Conservation (phyloP, 2,329 filamentous ascomycete genomes). For the Pseudogymnoascus sp. region DNA sequence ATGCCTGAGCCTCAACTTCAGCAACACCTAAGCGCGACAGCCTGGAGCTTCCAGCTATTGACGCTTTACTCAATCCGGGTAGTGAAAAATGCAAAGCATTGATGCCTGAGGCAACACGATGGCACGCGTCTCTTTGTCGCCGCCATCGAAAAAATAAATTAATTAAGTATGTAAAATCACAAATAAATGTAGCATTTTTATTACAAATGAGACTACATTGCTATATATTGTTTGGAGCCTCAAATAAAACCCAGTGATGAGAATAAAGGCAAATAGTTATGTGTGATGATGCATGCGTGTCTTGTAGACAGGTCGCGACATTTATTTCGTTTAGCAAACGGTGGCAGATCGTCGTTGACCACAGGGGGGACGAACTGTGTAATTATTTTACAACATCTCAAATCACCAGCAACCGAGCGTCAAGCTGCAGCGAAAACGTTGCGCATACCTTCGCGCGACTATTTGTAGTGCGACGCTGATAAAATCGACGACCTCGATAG, state of each 20-base stretch:
- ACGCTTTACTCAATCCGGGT: not conserved
- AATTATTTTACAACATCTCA: slow-evolving; percentile 7
- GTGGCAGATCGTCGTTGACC: slow-evolving; percentile 6
- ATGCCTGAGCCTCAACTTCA: slow-evolving; percentile 8
- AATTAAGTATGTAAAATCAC: not conserved
- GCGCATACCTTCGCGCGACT: slow-evolving; percentile 1
- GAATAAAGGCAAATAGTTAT: not conserved
- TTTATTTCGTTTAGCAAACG: slow-evolving; percentile 8
- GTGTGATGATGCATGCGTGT: slow-evolving; percentile 3
- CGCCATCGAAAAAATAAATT: slow-evolving; percentile 1
- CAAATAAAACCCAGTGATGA: not conserved
- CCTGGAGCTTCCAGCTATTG: slow-evolving; percentile 1
- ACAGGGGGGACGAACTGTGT: slow-evolving; percentile 2
- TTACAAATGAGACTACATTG: not conserved
- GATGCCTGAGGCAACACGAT: not conserved
- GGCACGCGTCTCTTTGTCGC: not conserved
- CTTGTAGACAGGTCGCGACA: slow-evolving; percentile 8
- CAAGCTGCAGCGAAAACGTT: slow-evolving; percentile 5
- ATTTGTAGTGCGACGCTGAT: slow-evolving; percentile 3
- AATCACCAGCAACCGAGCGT: slow-evolving; percentile 1
- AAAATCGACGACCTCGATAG: not conserved
- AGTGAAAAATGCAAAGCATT: not conserved
- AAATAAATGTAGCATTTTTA: slow-evolving; percentile 5
- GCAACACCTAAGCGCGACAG: slow-evolving; percentile 7
- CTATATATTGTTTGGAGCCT: not conserved